phyloP scores from a whole-genome alignment of 805 yeast genomes.

The Lipomyces chichibuensis region DNA sequence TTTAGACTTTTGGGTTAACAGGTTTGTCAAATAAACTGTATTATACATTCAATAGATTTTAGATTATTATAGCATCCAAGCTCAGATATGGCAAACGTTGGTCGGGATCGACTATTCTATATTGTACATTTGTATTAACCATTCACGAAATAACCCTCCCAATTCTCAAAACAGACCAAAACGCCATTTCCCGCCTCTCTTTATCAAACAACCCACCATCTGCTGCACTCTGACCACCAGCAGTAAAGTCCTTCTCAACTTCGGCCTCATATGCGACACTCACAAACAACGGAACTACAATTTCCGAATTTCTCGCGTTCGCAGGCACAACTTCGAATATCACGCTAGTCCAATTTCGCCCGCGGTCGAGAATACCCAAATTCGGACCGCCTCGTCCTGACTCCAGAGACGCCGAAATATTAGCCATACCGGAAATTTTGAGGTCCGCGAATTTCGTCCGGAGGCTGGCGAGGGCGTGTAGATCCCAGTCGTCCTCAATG shows the following conservation, averaged over 20 bases:
- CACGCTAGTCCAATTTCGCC: conserved; percentile 32
- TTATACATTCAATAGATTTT: neutral
- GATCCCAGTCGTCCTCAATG: conserved; percentile 34
- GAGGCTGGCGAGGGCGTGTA: conserved; percentile 13
- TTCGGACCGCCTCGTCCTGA: neutral
- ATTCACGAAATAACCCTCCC: conserved; percentile 14
- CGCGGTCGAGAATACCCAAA: conserved; percentile 25
- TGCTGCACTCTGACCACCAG: neutral
- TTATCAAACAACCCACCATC: neutral
- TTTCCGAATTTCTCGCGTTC: neutral
- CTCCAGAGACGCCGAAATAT: neutral
- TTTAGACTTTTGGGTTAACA: neutral
- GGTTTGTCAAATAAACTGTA: neutral
- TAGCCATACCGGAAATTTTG: neutral
- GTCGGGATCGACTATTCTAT: neutral
- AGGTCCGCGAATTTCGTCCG: conserved; percentile 7
- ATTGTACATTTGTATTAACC: neutral
- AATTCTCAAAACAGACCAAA: conserved; percentile 19
- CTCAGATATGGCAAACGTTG: neutral
- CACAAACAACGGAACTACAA: conserved; percentile 30
- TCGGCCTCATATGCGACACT: conserved; percentile 28
- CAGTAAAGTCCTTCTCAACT: conserved; percentile 5
- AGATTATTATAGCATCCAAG: neutral
- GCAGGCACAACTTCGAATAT: conserved; percentile 27
- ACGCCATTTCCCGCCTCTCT: conserved; percentile 24